Evolutionary conservation across 2,329 filamentous ascomycete species (phyloP).

Genomic region (Rutstroemia sp.): DNA sequence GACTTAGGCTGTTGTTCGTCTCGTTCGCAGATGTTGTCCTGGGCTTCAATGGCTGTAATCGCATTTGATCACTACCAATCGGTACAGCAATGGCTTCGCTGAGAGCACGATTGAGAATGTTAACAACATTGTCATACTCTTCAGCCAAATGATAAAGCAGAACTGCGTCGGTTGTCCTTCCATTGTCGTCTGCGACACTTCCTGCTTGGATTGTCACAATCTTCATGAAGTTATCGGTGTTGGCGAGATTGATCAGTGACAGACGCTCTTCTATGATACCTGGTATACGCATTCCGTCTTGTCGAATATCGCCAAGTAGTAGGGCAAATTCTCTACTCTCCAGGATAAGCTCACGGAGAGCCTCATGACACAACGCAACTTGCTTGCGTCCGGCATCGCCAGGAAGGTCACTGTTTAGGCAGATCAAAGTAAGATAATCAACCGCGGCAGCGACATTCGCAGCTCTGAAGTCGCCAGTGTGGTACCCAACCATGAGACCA

Average conservation of each 20-base stretch:
- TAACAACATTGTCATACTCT: constrained; percentile 91
- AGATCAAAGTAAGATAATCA: constrained; percentile 88
- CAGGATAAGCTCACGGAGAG: constrained; percentile 86
- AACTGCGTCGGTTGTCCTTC: constrained; percentile 87
- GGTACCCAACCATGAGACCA: constrained; percentile 85
- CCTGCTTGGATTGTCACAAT: constrained; percentile 92
- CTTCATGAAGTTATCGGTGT: constrained; percentile 77
- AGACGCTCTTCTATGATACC: constrained; percentile 85
- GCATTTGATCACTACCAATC: constrained; percentile 72
- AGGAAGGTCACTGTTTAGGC: constrained; percentile 77
- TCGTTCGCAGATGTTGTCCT: constrained; percentile 12
- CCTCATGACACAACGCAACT: constrained; percentile 79
- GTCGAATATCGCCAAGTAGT: constrained; percentile 80
- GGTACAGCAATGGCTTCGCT: constrained; percentile 85
- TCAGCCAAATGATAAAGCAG: constrained; percentile 89
- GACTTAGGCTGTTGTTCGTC: constrained; percentile 42
- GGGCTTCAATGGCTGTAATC: constrained; percentile 49
- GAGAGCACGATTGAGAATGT: constrained; percentile 80
- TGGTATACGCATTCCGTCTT: constrained; percentile 75
- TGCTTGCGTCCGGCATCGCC: constrained; percentile 71
- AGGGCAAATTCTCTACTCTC: constrained; percentile 95
- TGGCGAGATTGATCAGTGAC: constrained; percentile 68
- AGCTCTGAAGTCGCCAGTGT: constrained; percentile 91
- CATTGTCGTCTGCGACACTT: constrained; percentile 87
- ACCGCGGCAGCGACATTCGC: constrained; percentile 84